phyloP scores from a whole-genome alignment of 371 early-diverging fungal species.

The Mortierella sp. region DNA sequence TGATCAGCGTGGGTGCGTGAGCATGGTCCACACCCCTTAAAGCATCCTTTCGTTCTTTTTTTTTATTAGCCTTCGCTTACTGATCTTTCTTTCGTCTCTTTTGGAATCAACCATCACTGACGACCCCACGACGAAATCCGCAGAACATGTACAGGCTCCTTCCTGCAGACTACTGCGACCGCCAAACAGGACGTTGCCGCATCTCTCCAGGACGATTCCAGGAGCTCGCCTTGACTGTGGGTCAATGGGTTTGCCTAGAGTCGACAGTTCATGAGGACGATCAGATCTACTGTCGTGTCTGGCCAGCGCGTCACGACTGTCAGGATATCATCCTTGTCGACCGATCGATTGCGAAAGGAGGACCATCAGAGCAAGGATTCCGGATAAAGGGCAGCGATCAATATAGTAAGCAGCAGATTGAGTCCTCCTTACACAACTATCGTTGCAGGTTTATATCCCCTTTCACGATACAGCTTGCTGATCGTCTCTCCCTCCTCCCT shows the following conservation, averaged over 20 bases:
- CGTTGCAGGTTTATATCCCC: too few species aligned
- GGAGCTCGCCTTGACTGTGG: constrained; percentile 26
- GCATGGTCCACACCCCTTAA: constrained; percentile 7
- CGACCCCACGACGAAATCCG: not conserved
- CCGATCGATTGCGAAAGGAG: constrained; percentile 14
- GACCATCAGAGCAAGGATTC: not conserved
- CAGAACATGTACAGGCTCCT: constrained; percentile 26
- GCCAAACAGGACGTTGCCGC: constrained; percentile 49
- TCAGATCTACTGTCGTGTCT: constrained; percentile 39
- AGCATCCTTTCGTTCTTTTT: not conserved
- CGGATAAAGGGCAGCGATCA: constrained; percentile 6
- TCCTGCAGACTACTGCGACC: constrained; percentile 54
- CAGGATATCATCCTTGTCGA: constrained; percentile 34
- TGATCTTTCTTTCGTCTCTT: too few species aligned
- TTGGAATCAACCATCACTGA: too few species aligned
- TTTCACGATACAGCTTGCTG: too few species aligned
- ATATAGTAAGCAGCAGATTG: constrained; percentile 18
- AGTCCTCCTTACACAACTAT: not conserved
- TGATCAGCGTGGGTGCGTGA: not conserved
- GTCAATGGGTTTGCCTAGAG: constrained; percentile 45
- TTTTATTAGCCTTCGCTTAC: too few species aligned
- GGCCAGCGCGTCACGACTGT: constrained; percentile 53
- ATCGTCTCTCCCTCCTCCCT: too few species aligned
- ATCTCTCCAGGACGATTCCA: constrained; percentile 36
- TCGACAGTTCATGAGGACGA: constrained; percentile 20